phyloP scores from a whole-genome alignment of 2,329 filamentous ascomycete genomes.

The Penicillium sp. region DNA sequence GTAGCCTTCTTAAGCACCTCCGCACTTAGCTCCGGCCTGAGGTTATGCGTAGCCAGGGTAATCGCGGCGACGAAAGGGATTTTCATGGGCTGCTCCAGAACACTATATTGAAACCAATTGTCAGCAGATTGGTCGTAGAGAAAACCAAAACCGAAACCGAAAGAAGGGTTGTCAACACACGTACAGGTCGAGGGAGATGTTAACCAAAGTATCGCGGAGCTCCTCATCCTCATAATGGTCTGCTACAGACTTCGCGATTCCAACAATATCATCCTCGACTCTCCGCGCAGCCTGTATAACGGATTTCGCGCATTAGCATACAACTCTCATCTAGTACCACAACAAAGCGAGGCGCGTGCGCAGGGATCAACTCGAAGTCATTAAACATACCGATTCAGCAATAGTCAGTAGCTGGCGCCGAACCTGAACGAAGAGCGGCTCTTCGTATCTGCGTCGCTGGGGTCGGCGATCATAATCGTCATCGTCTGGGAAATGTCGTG shows the following conservation, averaged over 20 bases:
- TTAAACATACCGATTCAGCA: slow-evolving; percentile 67
- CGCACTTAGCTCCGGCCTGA: slow-evolving; percentile 74
- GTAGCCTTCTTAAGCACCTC: slow-evolving; percentile 70
- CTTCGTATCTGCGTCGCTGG: slow-evolving; percentile 74
- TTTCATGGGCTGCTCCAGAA: slow-evolving; percentile 92
- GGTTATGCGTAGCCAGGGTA: slow-evolving; percentile 75
- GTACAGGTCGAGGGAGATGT: slow-evolving; percentile 74
- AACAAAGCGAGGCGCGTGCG: neutral
- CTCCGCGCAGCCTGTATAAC: slow-evolving; percentile 64
- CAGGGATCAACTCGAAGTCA: neutral
- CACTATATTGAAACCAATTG: slow-evolving; percentile 43
- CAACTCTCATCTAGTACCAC: neutral
- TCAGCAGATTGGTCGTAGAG: slow-evolving; percentile 4
- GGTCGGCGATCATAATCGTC: slow-evolving; percentile 75
- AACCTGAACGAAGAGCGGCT: slow-evolving; percentile 71
- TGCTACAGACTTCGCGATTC: slow-evolving; percentile 74
- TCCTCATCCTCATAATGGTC: slow-evolving; percentile 88
- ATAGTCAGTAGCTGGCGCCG: slow-evolving; percentile 79
- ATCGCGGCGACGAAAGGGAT: slow-evolving; percentile 92
- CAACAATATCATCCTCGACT: slow-evolving; percentile 76
- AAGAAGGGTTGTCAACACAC: too few relatives aligned
- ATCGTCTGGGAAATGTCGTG: slow-evolving; percentile 60
- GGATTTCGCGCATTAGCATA: slow-evolving; percentile 15
- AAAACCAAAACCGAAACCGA: too few relatives aligned
- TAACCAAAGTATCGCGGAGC: slow-evolving; percentile 72